Evolutionary conservation across 1,139 yeast species (phyloP).

Genomic region (Neolecta irregularis): DNA sequence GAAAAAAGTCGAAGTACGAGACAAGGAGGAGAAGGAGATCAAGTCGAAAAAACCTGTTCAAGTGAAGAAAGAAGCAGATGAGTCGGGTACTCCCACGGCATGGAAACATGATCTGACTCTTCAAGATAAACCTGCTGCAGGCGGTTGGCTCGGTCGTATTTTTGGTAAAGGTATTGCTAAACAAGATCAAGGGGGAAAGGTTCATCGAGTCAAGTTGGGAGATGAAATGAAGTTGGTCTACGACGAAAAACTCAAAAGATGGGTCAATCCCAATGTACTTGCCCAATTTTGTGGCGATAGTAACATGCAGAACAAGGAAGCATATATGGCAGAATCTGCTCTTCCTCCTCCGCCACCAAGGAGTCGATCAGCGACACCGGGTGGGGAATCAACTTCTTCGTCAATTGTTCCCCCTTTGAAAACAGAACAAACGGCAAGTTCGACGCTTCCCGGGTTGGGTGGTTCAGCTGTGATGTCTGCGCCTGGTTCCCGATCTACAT

Average conservation of each 20-base stretch:
- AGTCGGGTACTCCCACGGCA: no score
- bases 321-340: not conserved
- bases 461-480: no score
- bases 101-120: no score
- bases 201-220: conserved; percentile 75
- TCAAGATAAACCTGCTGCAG: no score
- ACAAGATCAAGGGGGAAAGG: conserved; percentile 27
- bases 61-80: no score
- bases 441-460: no score
- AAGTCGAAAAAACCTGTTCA: no score
- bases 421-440: no score
- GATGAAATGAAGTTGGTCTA: conserved; percentile 58
- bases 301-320: not conserved
- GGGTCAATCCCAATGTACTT: conserved; percentile 51
- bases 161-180: not conserved
- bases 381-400: no score
- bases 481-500: no score
- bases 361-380: conserved; percentile 37
- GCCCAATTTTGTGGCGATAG: conserved; percentile 19
- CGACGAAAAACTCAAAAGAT: conserved; percentile 71
- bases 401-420: no score
- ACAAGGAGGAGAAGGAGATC: conserved; percentile 14
- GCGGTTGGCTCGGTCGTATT: not conserved
- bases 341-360: conserved; percentile 2
- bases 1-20: conserved; percentile 20